Evolutionary conservation across 1,139 yeast genomes (phyloP).

Genomic region (Debaryomycetaceae sp.): DNA sequence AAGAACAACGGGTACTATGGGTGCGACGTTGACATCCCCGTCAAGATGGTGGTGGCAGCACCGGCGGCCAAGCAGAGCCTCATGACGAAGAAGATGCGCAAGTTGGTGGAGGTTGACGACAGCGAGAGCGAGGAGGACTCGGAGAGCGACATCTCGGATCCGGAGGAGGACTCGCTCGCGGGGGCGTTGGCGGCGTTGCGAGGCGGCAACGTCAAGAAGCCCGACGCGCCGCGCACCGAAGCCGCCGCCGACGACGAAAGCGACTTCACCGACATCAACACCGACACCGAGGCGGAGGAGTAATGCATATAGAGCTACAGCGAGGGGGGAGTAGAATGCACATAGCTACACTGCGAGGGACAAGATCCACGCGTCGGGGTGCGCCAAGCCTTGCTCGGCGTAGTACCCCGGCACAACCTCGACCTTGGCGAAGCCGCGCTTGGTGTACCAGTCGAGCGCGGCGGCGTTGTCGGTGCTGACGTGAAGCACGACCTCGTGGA

Average conservation of each 20-base stretch:
- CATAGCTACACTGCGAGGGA: constrained; percentile 18
- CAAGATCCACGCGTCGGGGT: constrained; percentile 44
- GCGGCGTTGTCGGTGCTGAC: constrained; percentile 46
- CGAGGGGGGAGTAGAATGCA: constrained; percentile 1
- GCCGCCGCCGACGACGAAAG: constrained; percentile 33
- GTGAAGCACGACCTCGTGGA: constrained; percentile 58
- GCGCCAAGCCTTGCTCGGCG: constrained; percentile 39
- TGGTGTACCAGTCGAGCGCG: constrained; percentile 53
- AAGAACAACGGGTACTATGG: constrained; percentile 70
- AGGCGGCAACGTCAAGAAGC: constrained; percentile 45
- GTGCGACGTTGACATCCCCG: constrained; percentile 63
- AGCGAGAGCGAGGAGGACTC: constrained; percentile 30
- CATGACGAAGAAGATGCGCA: constrained; percentile 13
- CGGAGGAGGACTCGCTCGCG: constrained; percentile 61
- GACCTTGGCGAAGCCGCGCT: constrained; percentile 45
- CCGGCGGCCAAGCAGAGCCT: constrained; percentile 30
- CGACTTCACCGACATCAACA: constrained; percentile 45
- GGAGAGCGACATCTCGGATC: constrained; percentile 58
- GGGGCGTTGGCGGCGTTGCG: constrained; percentile 62
- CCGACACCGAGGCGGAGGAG: constrained; percentile 51
- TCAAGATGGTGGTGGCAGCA: constrained; percentile 55
- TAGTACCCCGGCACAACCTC: constrained; percentile 48
- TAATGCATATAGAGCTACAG: not conserved
- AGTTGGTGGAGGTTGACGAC: constrained; percentile 15
- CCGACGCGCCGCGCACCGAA: constrained; percentile 28